Evolutionary conservation across 1,139 yeast species (phyloP), one percentile per base, ranked within the genome.

Genomic region (Saccharomyces hybrid): DNA sequence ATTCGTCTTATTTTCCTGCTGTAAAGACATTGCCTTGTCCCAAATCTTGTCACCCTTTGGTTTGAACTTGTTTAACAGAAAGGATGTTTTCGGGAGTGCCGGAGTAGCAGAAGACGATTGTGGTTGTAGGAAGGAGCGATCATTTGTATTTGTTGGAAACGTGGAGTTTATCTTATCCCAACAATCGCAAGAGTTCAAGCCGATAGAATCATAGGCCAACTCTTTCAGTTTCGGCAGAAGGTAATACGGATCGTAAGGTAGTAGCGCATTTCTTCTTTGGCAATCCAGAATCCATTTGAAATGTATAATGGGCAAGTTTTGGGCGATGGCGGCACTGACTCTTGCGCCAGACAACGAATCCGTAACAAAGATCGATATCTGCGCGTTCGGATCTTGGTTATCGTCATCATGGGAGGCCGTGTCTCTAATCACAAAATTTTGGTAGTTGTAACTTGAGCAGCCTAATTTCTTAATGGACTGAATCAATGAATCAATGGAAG

Each of bases 241-340:
- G 61, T 78, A 77, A 61, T 79, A 82, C 53, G 77, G 76, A 24
- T 73, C 71, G 51, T 73, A 75, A 29, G 78, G 79, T 51, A 88
- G 67, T 2, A 81, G 74, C 0, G 88, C 89, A 3, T 79, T 81
- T 58, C 96, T 73, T 49, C 75, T 72, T 3, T 81, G 66, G 50
- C 88, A 81, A 66, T 88, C 88, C 21, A 78, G 63, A 2, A 90
- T 69, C 95, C 95, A 90, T 52, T 80, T 71, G 0, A 95, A 93
- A 65, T 86, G 90, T 2, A 88, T 80, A 1, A 83, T 78, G 0
- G 88, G 86, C 4, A 69, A 56, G 16, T 60, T 60, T 50, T 59
- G 61, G 16, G 56, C 57, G 19, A 59, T 49, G 1, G 71, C 71
- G 1, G 68, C 70, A 19, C 59, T 58, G 2, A 61, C 68, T 53